Evolutionary conservation across 2,329 filamentous ascomycete species (phyloP).

Genomic region (Talaromyces sp.): DNA sequence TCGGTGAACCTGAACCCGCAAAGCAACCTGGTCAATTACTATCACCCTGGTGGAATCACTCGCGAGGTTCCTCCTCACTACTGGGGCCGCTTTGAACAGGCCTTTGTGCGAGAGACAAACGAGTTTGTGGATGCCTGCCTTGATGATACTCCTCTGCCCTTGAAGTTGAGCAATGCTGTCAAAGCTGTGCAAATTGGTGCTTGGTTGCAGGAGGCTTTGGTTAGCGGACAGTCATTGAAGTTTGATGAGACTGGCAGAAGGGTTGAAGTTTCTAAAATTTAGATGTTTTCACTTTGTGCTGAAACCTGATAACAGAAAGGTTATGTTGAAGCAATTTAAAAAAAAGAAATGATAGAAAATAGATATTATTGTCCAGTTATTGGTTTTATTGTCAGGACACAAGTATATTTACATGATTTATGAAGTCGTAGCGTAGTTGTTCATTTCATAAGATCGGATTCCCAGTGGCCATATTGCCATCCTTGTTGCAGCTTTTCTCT

Average conservation of each 20-base stretch:
- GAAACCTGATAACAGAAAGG: too few relatives aligned
- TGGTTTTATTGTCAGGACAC: neutral
- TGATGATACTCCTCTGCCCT: constrained; percentile 51
- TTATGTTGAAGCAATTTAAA: too few relatives aligned
- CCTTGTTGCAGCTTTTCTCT: constrained; percentile 44
- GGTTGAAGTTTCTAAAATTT: constrained; percentile 25
- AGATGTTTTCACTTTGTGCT: too few relatives aligned
- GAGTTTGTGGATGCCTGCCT: constrained; percentile 58
- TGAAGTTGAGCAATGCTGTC: constrained; percentile 55
- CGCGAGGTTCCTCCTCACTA: constrained; percentile 59
- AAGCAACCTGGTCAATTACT: constrained; percentile 51
- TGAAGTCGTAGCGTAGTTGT: neutral
- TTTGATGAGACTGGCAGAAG: constrained; percentile 53
- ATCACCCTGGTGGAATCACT: constrained; percentile 50
- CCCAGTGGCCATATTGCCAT: constrained; percentile 34
- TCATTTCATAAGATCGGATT: neutral
- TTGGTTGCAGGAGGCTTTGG: constrained; percentile 52
- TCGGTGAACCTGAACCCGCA: constrained; percentile 56
- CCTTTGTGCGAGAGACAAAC: constrained; percentile 60
- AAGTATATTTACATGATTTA: neutral
- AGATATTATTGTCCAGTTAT: neutral
- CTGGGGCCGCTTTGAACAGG: constrained; percentile 58
- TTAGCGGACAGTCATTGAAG: constrained; percentile 49
- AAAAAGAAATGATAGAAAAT: too few relatives aligned
- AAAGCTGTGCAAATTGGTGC: constrained; percentile 40